These are phyloP conservation scores for Pleurostoma richardsiae DNA, from an alignment of 2,329 filamentous ascomycete genomes.

Conservation along the genomic window DNA sequence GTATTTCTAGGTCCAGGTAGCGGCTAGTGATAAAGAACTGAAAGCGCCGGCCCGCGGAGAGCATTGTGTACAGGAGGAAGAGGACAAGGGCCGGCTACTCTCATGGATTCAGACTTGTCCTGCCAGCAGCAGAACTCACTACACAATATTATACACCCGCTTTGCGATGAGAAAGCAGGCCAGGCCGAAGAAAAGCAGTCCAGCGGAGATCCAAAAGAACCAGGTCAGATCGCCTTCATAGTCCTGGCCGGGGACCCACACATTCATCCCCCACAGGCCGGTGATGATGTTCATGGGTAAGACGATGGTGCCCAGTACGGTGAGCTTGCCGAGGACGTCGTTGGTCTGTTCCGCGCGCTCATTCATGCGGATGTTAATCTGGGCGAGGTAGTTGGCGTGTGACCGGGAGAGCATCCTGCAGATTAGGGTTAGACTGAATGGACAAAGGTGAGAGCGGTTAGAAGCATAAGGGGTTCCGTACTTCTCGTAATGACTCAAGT, in stretches of 20 bases:
- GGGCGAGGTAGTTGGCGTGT: slow-evolving; percentile 96
- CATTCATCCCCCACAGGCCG: slow-evolving; percentile 98
- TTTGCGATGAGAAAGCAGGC: slow-evolving; percentile 79
- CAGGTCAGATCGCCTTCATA: slow-evolving; percentile 68
- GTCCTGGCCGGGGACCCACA: slow-evolving; percentile 89
- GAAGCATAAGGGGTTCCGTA: slow-evolving; percentile 35
- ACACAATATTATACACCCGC: slow-evolving; percentile 76
- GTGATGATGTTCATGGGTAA: slow-evolving; percentile 99
- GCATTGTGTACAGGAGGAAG: no score
- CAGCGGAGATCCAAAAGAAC: slow-evolving; percentile 72
- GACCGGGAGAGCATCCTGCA: slow-evolving; percentile 79
- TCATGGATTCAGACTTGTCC: no score
- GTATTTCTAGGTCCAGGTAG: no score
- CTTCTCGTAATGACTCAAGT: slow-evolving; percentile 95
- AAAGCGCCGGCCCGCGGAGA: no score
- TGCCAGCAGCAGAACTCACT: no score
- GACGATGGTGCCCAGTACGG: slow-evolving; percentile 93
- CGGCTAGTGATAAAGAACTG: no score
- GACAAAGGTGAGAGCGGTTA: slow-evolving; percentile 10
- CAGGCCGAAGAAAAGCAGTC: slow-evolving; percentile 72
- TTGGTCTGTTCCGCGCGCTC: slow-evolving; percentile 94
- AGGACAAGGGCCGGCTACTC: no score
- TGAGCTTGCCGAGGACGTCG: slow-evolving; percentile 90
- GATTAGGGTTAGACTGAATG: not conserved
- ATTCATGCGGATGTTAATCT: slow-evolving; percentile 99